A percentile compares a stretch with the other conserved stretches of the same genome.
phyloP scores from a whole-genome alignment of 1,284 basidiomycete genomes.

The Dichomitus squalens region DNA sequence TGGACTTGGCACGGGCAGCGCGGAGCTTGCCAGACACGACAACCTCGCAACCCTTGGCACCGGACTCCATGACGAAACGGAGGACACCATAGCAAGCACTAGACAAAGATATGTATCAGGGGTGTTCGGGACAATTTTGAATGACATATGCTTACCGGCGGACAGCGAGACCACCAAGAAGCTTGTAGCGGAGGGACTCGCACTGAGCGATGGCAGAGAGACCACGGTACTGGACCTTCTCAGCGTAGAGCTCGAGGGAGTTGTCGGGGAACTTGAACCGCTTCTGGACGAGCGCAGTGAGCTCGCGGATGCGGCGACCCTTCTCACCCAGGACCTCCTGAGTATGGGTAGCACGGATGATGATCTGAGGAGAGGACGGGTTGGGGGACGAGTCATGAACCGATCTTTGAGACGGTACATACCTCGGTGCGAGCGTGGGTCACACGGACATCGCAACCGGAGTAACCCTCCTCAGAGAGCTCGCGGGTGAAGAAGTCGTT shows the following conservation, averaged over 20 bases:
- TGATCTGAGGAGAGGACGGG: constrained; percentile 67
- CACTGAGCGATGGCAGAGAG: constrained; percentile 99
- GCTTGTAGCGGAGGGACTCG: constrained; percentile 98
- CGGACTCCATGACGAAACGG: constrained; percentile 99
- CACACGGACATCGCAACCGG: constrained; percentile 99
- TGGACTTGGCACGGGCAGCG: constrained; percentile 99
- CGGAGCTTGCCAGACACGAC: constrained; percentile 99
- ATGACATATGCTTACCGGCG: constrained; percentile 68
- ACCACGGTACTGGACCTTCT: constrained; percentile 99
- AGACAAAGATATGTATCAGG: too few species aligned
- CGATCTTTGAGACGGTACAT: constrained; percentile 13
- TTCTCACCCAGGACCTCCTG: constrained; percentile 99
- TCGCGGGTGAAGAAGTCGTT: constrained; percentile 99
- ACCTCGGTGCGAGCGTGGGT: constrained; percentile 99
- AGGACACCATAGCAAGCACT: not conserved
- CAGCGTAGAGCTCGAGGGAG: constrained; percentile 98
- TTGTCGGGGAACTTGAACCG: constrained; percentile 99
- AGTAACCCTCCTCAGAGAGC: constrained; percentile 99
- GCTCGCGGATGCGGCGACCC: constrained; percentile 98
- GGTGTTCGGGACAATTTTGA: not conserved
- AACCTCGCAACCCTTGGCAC: constrained; percentile 99
- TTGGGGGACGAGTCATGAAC: not conserved
- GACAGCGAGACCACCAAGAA: constrained; percentile 99
- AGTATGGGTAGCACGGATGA: constrained; percentile 99
- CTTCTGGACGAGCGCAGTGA: constrained; percentile 98